Conservation (phyloP, 805 yeast species). For the Yamadazyma insecticola region DNA sequence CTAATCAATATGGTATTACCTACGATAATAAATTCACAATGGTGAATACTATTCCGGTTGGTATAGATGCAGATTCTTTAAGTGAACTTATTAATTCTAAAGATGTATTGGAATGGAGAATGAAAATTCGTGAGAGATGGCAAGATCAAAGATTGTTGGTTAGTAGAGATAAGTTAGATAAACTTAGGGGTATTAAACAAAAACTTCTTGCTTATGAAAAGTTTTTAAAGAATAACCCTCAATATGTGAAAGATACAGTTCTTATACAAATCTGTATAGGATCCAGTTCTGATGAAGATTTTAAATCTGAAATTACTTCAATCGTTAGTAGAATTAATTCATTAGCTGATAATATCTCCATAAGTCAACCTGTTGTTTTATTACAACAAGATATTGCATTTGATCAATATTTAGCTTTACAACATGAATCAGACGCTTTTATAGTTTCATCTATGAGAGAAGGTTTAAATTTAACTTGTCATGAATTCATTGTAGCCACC, state of each 20-base stretch:
- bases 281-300: slow-evolving; percentile 47
- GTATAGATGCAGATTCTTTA: slow-evolving; percentile 67
- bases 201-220: slow-evolving; percentile 83
- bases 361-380: slow-evolving; percentile 77
- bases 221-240: slow-evolving; percentile 69
- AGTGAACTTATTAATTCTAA: slow-evolving; percentile 40
- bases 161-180: slow-evolving; percentile 84
- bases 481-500: slow-evolving; percentile 82
- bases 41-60: slow-evolving; percentile 65
- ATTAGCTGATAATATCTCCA: slow-evolving; percentile 64
- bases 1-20: slow-evolving; percentile 56
- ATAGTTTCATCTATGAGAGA: slow-evolving; percentile 90
- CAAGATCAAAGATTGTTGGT: slow-evolving; percentile 64
- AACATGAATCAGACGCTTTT: slow-evolving; percentile 81
- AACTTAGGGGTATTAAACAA: slow-evolving; percentile 82
- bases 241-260: slow-evolving; percentile 61
- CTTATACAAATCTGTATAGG: slow-evolving; percentile 78
- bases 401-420: slow-evolving; percentile 82
- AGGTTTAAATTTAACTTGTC: slow-evolving; percentile 96
- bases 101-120: slow-evolving; percentile 61
- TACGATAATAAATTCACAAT: slow-evolving; percentile 55
- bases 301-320: slow-evolving; percentile 68
- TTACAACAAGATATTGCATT: slow-evolving; percentile 86
- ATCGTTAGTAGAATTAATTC: slow-evolving; percentile 86
- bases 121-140: slow-evolving; percentile 78